phyloP scores from a whole-genome alignment of 176 grass and related monocot genomes.

The Canna indica region DNA sequence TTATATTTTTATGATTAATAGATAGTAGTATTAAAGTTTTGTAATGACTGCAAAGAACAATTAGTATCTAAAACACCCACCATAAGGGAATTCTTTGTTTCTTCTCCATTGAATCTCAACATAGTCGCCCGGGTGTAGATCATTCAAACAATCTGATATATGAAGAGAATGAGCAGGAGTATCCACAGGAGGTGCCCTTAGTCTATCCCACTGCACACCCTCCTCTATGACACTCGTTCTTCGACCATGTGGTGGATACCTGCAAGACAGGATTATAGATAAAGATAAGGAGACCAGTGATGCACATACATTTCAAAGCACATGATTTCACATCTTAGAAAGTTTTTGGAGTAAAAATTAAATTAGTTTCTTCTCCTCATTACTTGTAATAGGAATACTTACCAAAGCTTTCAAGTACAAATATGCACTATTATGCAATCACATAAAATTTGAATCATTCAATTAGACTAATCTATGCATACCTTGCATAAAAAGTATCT shows the following conservation, averaged over 20 bases:
- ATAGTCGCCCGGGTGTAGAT: conserved; percentile 59
- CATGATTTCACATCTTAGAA: neutral
- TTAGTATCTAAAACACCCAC: conserved; percentile 23
- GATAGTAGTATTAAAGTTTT: neutral
- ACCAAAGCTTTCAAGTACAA: neutral
- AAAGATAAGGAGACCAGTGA: neutral
- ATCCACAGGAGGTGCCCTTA: conserved; percentile 51
- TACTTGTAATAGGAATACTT: neutral
- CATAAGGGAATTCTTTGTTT: conserved; percentile 93
- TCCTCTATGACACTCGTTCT: conserved; percentile 59
- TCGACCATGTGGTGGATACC: conserved; percentile 81
- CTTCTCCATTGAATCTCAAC: conserved; percentile 99
- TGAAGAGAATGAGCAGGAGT: conserved; percentile 64
- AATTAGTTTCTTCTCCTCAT: neutral
- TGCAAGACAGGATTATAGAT: conserved; percentile 13
- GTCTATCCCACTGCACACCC: conserved; percentile 68
- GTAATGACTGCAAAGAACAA: neutral
- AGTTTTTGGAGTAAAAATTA: neutral
- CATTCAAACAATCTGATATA: conserved; percentile 58
- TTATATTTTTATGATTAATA: too few species aligned
- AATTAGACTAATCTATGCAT: neutral
- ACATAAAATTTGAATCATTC: too few species aligned
- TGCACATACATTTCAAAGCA: neutral
- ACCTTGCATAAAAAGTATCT: conserved; percentile 75
- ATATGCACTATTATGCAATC: neutral